Evolutionary conservation across 306 rosid species (phyloP).

Genomic region (Myrica gale): DNA sequence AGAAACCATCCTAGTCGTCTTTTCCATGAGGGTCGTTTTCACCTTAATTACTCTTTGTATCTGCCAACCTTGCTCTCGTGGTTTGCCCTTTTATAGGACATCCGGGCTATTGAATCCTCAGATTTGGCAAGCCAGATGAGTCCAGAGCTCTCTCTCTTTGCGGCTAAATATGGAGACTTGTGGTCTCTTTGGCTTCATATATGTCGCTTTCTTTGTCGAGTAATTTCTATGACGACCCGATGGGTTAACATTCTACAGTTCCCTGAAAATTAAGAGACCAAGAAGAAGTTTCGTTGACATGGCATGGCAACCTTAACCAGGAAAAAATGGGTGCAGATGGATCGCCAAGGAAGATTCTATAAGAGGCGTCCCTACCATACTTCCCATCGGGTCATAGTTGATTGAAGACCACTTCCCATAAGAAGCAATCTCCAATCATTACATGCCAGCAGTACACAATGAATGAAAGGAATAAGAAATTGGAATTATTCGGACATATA

Average conservation of each 20-base stretch:
- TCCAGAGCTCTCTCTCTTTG: neutral
- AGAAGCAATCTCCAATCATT: too few relatives aligned
- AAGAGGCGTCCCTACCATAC: too few relatives aligned
- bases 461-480: too few relatives aligned
- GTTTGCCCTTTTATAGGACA: neutral
- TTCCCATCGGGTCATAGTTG: too few relatives aligned
- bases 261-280: neutral
- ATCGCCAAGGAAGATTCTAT: neutral
- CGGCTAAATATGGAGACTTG: neutral
- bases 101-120: neutral
- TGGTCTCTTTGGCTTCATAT: neutral
- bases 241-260: neutral
- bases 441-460: too few relatives aligned
- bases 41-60: neutral
- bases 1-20: neutral
- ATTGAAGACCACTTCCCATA: too few relatives aligned
- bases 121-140: conserved; percentile 9
- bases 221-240: neutral
- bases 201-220: neutral
- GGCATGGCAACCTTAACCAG: too few relatives aligned
- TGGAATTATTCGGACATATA: too few relatives aligned
- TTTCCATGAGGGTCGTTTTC: neutral
- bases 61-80: neutral
- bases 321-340: neutral
- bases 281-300: neutral